Evolutionary conservation across 2,329 filamentous ascomycete species (phyloP).

Genomic region (Curvularia verruculosa): DNA sequence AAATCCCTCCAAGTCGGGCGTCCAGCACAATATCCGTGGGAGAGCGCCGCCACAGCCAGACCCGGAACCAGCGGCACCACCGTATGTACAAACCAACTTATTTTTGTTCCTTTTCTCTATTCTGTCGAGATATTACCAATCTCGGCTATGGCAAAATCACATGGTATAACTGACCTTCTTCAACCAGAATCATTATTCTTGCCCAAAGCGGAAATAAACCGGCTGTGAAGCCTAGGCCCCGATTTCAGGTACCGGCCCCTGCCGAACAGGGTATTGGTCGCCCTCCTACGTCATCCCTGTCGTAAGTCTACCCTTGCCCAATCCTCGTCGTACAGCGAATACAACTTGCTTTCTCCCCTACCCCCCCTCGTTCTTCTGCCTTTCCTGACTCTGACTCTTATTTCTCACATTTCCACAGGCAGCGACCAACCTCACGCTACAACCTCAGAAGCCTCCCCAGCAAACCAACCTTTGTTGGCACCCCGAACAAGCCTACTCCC

Average conservation of each 20-base stretch:
- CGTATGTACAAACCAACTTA: constrained; percentile 26
- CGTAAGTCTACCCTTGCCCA: constrained; percentile 27
- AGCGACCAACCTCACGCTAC: constrained; percentile 10
- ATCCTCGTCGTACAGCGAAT: constrained; percentile 6
- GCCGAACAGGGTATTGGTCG: constrained; percentile 18
- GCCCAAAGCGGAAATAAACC: constrained; percentile 25
- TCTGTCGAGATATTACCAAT: not conserved
- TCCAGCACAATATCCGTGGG: not conserved
- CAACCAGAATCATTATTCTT: constrained; percentile 33
- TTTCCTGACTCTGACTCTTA: not conserved
- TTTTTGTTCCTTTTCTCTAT: constrained; percentile 1
- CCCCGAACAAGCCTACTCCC: constrained; percentile 16
- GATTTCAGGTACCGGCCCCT: constrained; percentile 31
- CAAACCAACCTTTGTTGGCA: not conserved
- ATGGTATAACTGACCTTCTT: not conserved
- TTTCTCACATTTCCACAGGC: constrained; percentile 5
- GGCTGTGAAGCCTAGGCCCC: constrained; percentile 16
- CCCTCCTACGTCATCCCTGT: constrained; percentile 31
- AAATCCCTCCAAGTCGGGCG: too few relatives aligned
- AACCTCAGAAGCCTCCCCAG: constrained; percentile 14
- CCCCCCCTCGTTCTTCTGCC: not conserved
- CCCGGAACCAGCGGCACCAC: constrained; percentile 36
- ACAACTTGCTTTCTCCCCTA: not conserved
- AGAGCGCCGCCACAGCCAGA: constrained; percentile 21
- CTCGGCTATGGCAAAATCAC: not conserved